Evolutionary conservation across 2,329 filamentous ascomycete genomes (phyloP), one percentile per base, ranked within the genome.

Genomic region (Thelonectria blattea): DNA sequence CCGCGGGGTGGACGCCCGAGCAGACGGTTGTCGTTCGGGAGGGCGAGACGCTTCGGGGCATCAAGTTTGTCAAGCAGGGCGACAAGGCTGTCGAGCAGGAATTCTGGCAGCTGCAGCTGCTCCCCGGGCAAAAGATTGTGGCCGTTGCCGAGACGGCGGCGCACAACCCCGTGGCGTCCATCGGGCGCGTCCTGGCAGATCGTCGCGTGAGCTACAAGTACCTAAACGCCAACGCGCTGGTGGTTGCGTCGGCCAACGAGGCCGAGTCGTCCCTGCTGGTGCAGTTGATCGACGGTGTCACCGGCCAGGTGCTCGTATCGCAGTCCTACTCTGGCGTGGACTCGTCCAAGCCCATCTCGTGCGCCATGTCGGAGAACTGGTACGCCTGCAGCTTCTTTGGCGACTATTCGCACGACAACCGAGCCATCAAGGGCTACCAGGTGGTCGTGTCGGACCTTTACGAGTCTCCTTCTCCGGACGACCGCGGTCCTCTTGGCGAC

Each of bases 131-230:
- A 73, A 86, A 81, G 60, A 87, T 98, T 55, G 80, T 89, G 7
- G 80, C 84, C 46, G 82, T 95, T 41, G 88, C 88, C 2, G 83
- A 88, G 17, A 85, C 89, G 49, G 88, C 92, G 10, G 73, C 84
- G 2, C 90, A 94, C 65, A 93, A 99, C 68, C 92, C 92, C 0
- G 88, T 98, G 49, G 94, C 95, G 3, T 98, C 95, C 1, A 97
- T 99, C 68, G 95, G 95, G 10, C 92, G 92, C 60, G 95, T 98
- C 1, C 85, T 99, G 20, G 93, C 93, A 24, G 91, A 99, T 71
- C 87, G 95, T 45, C 89, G 88, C n/a, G 95, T 99, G 49, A 85
- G 94, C 64, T 99, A 99, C 86, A 99, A 99, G 79, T 98, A 98
- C 74, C 80, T 99, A 42, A 97, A 96, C 78, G 88, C 91, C 0